These are phyloP conservation scores for Moesziomyces sp. DNA, from an alignment of 1,284 basidiomycete species.

Conservation along the genomic window DNA sequence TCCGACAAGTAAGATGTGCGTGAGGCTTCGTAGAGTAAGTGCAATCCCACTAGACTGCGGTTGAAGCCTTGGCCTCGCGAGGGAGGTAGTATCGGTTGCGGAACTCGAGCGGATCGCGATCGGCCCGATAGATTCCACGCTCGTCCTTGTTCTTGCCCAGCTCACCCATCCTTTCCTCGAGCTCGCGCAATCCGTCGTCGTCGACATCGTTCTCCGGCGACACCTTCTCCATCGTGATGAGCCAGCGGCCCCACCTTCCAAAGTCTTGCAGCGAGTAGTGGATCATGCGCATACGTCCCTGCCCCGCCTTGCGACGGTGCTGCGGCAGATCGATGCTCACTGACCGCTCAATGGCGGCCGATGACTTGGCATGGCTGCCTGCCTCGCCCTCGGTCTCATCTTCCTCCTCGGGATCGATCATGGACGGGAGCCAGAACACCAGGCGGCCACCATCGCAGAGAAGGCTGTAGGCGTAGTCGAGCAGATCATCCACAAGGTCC, in stretches of 20 bases:
- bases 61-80: conserved; percentile 15
- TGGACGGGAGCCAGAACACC: conserved; percentile 77
- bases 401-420: conserved; percentile 53
- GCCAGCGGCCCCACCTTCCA: conserved; percentile 86
- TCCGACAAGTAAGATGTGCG: too few species aligned
- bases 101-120: conserved; percentile 54
- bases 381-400: conserved; percentile 38
- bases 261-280: conserved; percentile 94
- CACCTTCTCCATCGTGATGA: conserved; percentile 62
- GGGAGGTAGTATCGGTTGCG: conserved; percentile 53
- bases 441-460: conserved; percentile 86
- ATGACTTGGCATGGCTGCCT: conserved; percentile 71
- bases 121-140: conserved; percentile 45
- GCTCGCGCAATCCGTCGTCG: conserved; percentile 29
- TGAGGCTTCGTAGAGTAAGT: too few species aligned
- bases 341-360: conserved; percentile 29
- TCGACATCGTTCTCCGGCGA: conserved; percentile 39
- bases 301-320: conserved; percentile 36
- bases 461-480: conserved; percentile 83
- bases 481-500: conserved; percentile 81
- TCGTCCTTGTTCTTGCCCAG: conserved; percentile 45
- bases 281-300: conserved; percentile 67
- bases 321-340: conserved; percentile 75
- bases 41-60: not conserved
- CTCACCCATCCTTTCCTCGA: conserved; percentile 35